Conservation (phyloP, 345 rosid species). For the Eucalyptus victrix region DNA sequence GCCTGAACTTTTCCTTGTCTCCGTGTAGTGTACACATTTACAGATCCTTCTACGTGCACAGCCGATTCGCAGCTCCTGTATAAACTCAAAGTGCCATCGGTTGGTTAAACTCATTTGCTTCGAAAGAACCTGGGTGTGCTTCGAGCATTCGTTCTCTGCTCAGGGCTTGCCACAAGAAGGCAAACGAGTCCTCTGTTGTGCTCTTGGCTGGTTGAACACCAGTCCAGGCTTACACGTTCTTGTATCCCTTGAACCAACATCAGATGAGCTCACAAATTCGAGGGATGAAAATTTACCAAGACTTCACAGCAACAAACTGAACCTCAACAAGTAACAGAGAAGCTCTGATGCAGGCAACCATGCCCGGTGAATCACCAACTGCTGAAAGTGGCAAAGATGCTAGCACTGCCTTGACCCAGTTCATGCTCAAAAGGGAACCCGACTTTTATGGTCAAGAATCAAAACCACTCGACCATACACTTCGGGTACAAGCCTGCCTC, state of each 20-base stretch:
- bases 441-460: background rate
- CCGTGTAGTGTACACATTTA: background rate
- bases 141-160: background rate
- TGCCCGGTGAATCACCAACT: fast-evolving
- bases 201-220: background rate
- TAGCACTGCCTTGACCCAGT: background rate
- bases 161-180: background rate
- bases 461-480: conserved; percentile 89
- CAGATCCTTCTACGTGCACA: background rate
- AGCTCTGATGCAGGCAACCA: too few species aligned
- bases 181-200: background rate
- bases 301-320: background rate
- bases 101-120: background rate
- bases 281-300: background rate
- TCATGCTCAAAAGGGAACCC: background rate
- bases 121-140: background rate
- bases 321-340: background rate
- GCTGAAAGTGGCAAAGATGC: background rate
- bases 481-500: conserved; percentile 65
- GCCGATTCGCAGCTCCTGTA: background rate
- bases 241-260: background rate
- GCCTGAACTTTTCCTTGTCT: background rate
- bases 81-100: background rate
- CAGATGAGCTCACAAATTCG: background rate
- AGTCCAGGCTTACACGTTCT: background rate